Conservation (phyloP, 2,329 filamentous ascomycete genomes). For the Epichloe amarillans region DNA sequence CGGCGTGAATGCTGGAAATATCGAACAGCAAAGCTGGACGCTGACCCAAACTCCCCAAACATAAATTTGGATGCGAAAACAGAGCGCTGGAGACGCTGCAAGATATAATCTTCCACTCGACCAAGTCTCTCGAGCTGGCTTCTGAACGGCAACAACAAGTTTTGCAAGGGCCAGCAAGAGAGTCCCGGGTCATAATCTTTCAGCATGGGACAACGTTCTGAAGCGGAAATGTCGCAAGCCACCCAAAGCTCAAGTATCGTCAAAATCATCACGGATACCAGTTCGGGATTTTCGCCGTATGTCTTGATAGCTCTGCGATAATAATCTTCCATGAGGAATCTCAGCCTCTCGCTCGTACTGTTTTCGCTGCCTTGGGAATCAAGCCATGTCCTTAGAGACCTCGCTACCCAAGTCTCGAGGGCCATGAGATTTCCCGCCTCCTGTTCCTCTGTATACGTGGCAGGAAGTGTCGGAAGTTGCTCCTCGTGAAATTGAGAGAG, state of each 20-base stretch:
- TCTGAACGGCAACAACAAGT: conserved; percentile 29
- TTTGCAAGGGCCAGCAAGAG: conserved; percentile 23
- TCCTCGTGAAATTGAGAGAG: background rate
- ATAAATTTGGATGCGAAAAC: background rate
- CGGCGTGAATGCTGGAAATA: conserved; percentile 9
- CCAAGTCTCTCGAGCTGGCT: conserved; percentile 32
- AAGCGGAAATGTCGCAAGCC: conserved; percentile 36
- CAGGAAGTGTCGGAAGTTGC: conserved; percentile 1
- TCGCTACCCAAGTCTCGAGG: conserved; percentile 36
- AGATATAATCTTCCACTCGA: conserved; percentile 30
- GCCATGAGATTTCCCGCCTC: conserved; percentile 2
- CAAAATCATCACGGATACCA: conserved; percentile 40
- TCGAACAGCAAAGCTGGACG: conserved; percentile 8
- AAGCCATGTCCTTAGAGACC: conserved; percentile 26
- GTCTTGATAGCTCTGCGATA: conserved; percentile 10
- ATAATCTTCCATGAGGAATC: conserved; percentile 23
- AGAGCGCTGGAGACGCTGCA: background rate
- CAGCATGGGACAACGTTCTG: conserved; percentile 25
- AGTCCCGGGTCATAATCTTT: conserved; percentile 33
- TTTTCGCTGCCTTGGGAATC: conserved; percentile 10
- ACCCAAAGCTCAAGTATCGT: conserved; percentile 46
- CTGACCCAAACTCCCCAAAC: conserved; percentile 9
- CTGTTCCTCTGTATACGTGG: background rate
- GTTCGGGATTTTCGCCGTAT: conserved; percentile 31
- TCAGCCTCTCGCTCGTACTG: conserved; percentile 16